Conservation (phyloP, 352 stramenopile species). For the Globisporangium viniferum region DNA sequence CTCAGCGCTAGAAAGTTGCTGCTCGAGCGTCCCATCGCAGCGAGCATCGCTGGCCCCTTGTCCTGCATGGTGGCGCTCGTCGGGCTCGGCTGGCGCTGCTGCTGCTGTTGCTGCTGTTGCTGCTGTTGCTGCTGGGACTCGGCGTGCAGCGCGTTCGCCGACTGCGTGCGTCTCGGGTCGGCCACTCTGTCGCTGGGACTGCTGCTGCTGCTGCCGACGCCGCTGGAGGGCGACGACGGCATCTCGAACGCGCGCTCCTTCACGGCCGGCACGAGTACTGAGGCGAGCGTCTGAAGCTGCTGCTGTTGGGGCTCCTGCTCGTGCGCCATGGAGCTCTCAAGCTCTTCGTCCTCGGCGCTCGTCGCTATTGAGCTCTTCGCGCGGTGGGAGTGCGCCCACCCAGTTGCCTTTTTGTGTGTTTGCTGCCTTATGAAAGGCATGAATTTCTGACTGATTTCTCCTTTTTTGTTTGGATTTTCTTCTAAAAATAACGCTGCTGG, state of each 20-base stretch:
- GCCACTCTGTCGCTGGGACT: conserved; percentile 13
- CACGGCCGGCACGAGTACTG: not conserved
- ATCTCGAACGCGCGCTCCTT: not conserved
- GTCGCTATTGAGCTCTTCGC: not conserved
- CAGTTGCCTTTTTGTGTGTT: conserved; percentile 2
- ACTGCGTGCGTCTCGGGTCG: conserved; percentile 53
- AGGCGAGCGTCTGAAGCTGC: not conserved
- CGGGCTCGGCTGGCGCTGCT: not conserved
- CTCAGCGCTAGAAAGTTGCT: conserved; percentile 43
- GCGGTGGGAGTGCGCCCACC: not conserved
- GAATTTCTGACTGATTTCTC: conserved; percentile 3
- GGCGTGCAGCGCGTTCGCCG: conserved; percentile 32
- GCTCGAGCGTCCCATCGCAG: conserved; percentile 23
- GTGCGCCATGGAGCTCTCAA: conserved; percentile 5
- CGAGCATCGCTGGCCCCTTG: conserved; percentile 26
- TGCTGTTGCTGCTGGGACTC: conserved; percentile 15
- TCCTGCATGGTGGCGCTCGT: not conserved
- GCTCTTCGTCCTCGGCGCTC: not conserved
- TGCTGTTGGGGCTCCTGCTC: not conserved
- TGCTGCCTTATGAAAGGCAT: not conserved
- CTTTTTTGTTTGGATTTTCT: conserved; percentile 2
- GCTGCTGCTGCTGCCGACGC: not conserved
- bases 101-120: conserved; percentile 14
- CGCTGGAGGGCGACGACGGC: not conserved
- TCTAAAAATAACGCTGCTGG: conserved; percentile 2